A percentile compares a stretch with the other conserved stretches of the same genome.
These are phyloP conservation scores for Pichia sp. DNA, from an alignment of 1,139 yeast species.

Conservation along the genomic window DNA sequence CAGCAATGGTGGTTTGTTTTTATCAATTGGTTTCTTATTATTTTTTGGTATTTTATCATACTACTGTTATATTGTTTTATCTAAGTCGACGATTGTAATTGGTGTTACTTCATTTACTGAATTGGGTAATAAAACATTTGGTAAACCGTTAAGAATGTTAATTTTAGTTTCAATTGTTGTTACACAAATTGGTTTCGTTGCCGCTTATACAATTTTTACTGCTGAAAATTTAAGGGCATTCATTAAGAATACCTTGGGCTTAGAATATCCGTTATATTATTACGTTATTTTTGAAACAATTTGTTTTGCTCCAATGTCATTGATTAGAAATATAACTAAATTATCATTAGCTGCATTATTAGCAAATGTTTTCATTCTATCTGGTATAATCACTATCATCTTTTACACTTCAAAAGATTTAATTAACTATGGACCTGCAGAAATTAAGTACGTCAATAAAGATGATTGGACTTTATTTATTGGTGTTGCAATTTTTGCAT, in stretches of 20 bases:
- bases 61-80: constrained; percentile 61
- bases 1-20: constrained; percentile 62
- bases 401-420: constrained; percentile 48
- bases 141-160: constrained; percentile 49
- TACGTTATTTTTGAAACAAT: constrained; percentile 52
- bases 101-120: constrained; percentile 71
- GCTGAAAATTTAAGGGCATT: constrained; percentile 64
- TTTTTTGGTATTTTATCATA: constrained; percentile 61
- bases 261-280: constrained; percentile 32
- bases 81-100: constrained; percentile 50
- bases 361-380: constrained; percentile 59
- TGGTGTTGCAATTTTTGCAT: constrained; percentile 77
- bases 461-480: constrained; percentile 65
- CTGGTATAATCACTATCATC: constrained; percentile 59
- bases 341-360: constrained; percentile 60
- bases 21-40: constrained; percentile 47
- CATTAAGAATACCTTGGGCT: constrained; percentile 39
- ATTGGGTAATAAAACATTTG: constrained; percentile 58
- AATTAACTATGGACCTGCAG: constrained; percentile 42
- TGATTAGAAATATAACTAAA: constrained; percentile 66
- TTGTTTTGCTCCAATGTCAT: constrained; percentile 59
- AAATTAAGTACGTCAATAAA: constrained; percentile 44
- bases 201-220: constrained; percentile 69
- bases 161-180: constrained; percentile 58
- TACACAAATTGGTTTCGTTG: constrained; percentile 72